phyloP scores from a whole-genome alignment of 306 rosid genomes.

The Malus orientalis region DNA sequence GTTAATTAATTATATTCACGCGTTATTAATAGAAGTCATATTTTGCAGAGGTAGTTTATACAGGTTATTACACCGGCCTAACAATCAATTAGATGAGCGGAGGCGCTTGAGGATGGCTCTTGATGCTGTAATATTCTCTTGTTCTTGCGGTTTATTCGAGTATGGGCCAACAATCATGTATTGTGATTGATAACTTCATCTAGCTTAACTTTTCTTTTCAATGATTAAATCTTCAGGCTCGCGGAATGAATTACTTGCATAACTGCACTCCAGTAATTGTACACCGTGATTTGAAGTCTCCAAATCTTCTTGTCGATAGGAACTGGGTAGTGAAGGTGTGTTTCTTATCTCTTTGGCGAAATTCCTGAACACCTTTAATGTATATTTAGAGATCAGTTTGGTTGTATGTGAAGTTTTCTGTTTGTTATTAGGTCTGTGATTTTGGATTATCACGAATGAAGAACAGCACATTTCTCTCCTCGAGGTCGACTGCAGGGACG shows the following conservation, averaged over 20 bases:
- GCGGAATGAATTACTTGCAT: constrained; percentile 96
- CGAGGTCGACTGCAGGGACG: constrained; percentile 97
- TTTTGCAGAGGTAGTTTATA: constrained; percentile 93
- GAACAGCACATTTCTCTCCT: constrained; percentile 91
- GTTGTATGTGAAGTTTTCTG: constrained; percentile 3
- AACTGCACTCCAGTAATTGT: constrained; percentile 71
- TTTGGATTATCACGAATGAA: constrained; percentile 92
- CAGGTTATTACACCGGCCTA: constrained; percentile 82
- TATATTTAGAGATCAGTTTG: constrained; percentile 18
- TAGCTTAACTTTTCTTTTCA: constrained; percentile 13
- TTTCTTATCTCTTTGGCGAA: not conserved
- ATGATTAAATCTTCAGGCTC: constrained; percentile 49
- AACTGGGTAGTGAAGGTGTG: constrained; percentile 86
- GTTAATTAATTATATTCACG: constrained; percentile 1
- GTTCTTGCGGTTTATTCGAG: constrained; percentile 10
- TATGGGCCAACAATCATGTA: constrained; percentile 3
- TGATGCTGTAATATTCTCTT: constrained; percentile 64
- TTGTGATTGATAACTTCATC: constrained; percentile 4
- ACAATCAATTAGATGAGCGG: constrained; percentile 81
- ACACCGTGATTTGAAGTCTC: constrained; percentile 95
- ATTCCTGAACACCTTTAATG: not conserved
- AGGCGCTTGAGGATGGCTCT: constrained; percentile 90
- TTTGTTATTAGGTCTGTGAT: constrained; percentile 71
- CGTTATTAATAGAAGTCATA: constrained; percentile 9
- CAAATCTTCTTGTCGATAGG: constrained; percentile 87